A percentile compares a stretch with the other conserved stretches of the same genome.
Evolutionary conservation across 257 asterid species (phyloP).

Genomic region (Dorcoceras hygrometricum): DNA sequence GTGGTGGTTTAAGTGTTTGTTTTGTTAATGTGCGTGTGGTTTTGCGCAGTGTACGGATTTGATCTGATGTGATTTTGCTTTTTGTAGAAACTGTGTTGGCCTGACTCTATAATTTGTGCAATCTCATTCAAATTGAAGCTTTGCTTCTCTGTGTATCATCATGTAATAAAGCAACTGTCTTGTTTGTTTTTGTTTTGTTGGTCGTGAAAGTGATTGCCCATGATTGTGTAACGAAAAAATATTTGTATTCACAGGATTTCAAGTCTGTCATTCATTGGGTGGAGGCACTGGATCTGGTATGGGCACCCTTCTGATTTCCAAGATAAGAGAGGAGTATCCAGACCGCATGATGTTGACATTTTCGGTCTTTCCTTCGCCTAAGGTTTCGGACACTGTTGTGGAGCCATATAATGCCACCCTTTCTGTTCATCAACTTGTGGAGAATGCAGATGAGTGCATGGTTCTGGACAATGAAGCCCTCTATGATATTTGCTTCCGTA

Average conservation of each 20-base stretch:
- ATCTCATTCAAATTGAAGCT: background rate
- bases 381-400: conserved; percentile 51
- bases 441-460: conserved; percentile 56
- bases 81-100: background rate
- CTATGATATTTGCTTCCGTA: conserved; percentile 48
- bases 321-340: conserved; percentile 51
- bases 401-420: conserved; percentile 52
- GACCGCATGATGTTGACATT: conserved; percentile 51
- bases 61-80: background rate
- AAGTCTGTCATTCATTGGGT: conserved; percentile 49
- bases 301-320: conserved; percentile 53
- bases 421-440: conserved; percentile 51
- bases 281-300: conserved; percentile 55
- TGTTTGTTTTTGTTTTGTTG: background rate
- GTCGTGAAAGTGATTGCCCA: background rate
- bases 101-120: background rate
- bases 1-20: background rate
- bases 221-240: background rate
- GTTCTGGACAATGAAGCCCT: conserved; percentile 54
- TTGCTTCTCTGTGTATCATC: background rate
- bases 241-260: conserved; percentile 36
- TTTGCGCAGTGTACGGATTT: background rate
- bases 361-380: conserved; percentile 47
- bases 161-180: background rate
- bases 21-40: no score